These are phyloP conservation scores for Aspergillus bombycis DNA, from an alignment of 2,329 filamentous ascomycete genomes.

Conservation along the genomic window DNA sequence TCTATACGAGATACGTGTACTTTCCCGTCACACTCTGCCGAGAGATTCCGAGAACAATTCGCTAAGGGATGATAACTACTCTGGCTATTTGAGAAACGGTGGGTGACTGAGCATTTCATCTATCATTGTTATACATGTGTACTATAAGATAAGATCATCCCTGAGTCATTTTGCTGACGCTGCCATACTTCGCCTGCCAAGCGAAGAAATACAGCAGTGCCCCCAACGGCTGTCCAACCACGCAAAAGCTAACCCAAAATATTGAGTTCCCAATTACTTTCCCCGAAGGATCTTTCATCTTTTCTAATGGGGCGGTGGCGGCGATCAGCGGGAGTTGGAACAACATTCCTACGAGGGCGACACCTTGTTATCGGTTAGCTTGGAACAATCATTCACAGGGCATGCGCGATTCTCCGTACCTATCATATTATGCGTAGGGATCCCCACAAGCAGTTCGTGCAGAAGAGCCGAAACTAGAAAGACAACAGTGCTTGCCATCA, in stretches of 20 bases:
- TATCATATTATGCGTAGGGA: slow-evolving; percentile 92
- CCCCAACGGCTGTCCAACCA: slow-evolving; percentile 91
- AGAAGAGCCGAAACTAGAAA: slow-evolving; percentile 87
- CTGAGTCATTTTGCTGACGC: slow-evolving; percentile 57
- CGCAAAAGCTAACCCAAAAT: slow-evolving; percentile 95
- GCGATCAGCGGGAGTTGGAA: slow-evolving; percentile 86
- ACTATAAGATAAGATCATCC: neutral
- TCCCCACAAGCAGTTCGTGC: slow-evolving; percentile 89
- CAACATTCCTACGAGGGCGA: slow-evolving; percentile 94
- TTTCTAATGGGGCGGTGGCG: slow-evolving; percentile 77
- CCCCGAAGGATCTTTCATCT: slow-evolving; percentile 73
- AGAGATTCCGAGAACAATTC: neutral
- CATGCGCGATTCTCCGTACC: slow-evolving; percentile 52
- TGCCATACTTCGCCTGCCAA: slow-evolving; percentile 97
- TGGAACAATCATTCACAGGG: neutral
- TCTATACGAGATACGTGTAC: neutral
- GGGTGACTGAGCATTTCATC: neutral
- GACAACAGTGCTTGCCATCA: slow-evolving; percentile 74
- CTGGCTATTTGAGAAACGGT: neutral
- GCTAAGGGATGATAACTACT: neutral
- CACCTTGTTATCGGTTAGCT: slow-evolving; percentile 56
- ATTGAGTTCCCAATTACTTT: slow-evolving; percentile 87
- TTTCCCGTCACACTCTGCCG: neutral
- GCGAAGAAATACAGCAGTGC: slow-evolving; percentile 95
- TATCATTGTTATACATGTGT: neutral